Evolutionary conservation across 306 rosid genomes (phyloP).

Genomic region (Lotus japonicus): DNA sequence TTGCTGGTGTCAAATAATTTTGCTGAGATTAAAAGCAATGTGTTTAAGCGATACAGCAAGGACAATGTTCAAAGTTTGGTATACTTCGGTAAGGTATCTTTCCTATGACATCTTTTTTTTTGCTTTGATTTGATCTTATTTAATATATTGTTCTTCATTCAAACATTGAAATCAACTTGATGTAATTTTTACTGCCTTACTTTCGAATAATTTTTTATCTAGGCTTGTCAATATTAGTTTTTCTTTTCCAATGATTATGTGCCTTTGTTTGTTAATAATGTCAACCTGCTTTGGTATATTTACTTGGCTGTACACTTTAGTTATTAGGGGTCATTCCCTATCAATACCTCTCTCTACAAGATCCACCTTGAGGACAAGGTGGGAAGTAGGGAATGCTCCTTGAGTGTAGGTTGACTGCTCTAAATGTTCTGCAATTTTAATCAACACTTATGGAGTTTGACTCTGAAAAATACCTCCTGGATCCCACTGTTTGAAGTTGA

Average conservation of each 20-base stretch:
- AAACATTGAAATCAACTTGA: background rate
- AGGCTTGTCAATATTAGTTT: background rate
- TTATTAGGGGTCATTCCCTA: no score
- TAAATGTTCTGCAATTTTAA: no score
- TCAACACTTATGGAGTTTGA: no score
- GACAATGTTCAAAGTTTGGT: constrained; percentile 92
- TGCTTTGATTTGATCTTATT: constrained; percentile 1
- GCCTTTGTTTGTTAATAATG: background rate
- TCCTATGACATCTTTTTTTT: background rate
- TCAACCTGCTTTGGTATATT: background rate
- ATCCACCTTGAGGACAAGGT: no score
- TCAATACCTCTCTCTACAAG: no score
- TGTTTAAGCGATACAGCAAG: constrained; percentile 81
- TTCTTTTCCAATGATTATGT: background rate
- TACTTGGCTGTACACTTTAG: no score
- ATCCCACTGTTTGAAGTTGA: no score
- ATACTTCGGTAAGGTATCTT: constrained; percentile 72
- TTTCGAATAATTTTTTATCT: background rate
- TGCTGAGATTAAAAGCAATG: constrained; percentile 94
- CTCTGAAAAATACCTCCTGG: no score
- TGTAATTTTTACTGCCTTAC: background rate
- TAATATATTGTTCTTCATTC: background rate
- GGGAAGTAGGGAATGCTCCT: no score
- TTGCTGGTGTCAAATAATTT: constrained; percentile 96
- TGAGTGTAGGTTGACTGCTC: no score